phyloP scores from a whole-genome alignment of 2,329 filamentous ascomycete genomes.

The Xylaria sp. region DNA sequence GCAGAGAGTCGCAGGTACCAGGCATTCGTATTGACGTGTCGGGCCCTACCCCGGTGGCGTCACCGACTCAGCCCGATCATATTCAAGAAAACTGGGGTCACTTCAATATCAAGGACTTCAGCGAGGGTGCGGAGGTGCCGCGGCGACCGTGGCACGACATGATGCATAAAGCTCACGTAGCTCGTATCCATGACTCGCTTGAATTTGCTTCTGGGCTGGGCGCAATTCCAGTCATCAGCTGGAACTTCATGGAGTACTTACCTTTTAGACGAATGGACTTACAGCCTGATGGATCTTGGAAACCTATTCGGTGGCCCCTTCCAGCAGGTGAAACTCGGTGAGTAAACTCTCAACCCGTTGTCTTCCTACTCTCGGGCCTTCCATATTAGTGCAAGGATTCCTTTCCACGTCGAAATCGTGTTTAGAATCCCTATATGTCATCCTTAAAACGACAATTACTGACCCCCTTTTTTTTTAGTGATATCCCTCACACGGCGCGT shows the following conservation, averaged over 20 bases:
- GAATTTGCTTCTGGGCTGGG: constrained; percentile 70
- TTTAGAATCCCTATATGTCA: not conserved
- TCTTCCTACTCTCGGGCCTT: too few relatives aligned
- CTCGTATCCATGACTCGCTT: constrained; percentile 76
- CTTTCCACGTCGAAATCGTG: not conserved
- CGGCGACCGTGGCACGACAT: constrained; percentile 64
- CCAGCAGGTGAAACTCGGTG: constrained; percentile 77
- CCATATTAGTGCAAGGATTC: not conserved
- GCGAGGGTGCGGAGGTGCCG: constrained; percentile 31
- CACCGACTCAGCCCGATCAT: constrained; percentile 8
- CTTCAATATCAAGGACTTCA: constrained; percentile 34
- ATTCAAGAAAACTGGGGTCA: constrained; percentile 34
- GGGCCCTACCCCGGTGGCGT: constrained; percentile 39
- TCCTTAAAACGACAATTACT: not conserved
- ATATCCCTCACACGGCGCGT: constrained; percentile 76
- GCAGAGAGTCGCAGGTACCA: constrained; percentile 41
- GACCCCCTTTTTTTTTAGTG: constrained; percentile 47
- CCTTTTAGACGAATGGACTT: constrained; percentile 86
- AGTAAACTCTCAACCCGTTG: not conserved
- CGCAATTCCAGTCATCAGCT: constrained; percentile 67
- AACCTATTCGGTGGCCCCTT: constrained; percentile 82
- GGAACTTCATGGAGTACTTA: constrained; percentile 82
- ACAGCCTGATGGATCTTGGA: constrained; percentile 77
- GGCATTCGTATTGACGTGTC: constrained; percentile 52
- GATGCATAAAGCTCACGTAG: constrained; percentile 66